A percentile compares a stretch with the other conserved stretches of the same genome.
Evolutionary conservation across 2,329 filamentous ascomycete genomes (phyloP).

Genomic region (Eutypella sp.): DNA sequence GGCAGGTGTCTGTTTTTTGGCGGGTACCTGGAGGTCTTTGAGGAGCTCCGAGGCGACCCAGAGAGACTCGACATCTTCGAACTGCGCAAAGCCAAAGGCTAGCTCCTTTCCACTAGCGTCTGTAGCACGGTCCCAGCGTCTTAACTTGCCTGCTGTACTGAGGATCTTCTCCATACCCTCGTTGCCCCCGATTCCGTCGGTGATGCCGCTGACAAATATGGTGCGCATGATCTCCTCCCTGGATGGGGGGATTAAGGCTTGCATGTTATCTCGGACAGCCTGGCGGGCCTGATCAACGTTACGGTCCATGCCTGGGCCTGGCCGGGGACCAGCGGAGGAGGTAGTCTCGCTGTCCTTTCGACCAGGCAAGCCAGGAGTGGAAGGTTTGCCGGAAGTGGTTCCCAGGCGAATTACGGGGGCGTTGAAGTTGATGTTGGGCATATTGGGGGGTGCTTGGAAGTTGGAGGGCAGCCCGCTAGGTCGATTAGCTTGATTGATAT

Average conservation of each 20-base stretch:
- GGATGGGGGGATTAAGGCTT: conserved; percentile 74
- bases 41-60: conserved; percentile 81
- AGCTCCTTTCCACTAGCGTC: conserved; percentile 64
- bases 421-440: conserved; percentile 98
- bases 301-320: conserved; percentile 57
- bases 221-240: conserved; percentile 88
- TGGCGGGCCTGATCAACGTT: conserved; percentile 63
- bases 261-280: conserved; percentile 61
- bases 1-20: conserved; percentile 62
- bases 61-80: conserved; percentile 84
- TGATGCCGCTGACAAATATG: conserved; percentile 83
- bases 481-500: conserved; percentile 69
- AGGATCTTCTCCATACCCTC: conserved; percentile 76
- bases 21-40: conserved; percentile 74
- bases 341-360: conserved; percentile 42
- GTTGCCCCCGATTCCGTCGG: conserved; percentile 71
- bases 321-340: conserved; percentile 34
- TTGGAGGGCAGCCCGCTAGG: conserved; percentile 74
- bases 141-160: conserved; percentile 68
- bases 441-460: conserved; percentile 84
- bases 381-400: conserved; percentile 64
- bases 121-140: conserved; percentile 77
- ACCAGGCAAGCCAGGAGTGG: conserved; percentile 32
- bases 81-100: conserved; percentile 93
- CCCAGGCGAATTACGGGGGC: conserved; percentile 93